Conservation (phyloP, 768 basidiomycete genomes). For the Pleurotus djamor region DNA sequence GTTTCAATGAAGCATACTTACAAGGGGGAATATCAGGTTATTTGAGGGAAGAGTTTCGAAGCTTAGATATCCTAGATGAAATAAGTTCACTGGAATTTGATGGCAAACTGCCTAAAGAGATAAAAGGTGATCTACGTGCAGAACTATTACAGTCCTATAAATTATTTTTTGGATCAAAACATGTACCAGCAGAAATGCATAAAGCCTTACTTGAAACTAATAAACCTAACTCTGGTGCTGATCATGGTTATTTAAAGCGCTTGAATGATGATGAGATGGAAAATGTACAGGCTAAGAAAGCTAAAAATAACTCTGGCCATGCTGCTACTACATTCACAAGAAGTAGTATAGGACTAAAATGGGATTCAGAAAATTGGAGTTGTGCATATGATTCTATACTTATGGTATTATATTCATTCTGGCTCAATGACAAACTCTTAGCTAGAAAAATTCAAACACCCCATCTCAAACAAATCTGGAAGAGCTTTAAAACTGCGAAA, state of each 20-base stretch:
- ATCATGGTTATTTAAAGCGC: no score
- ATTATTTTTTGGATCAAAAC: not conserved
- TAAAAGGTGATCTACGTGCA: not conserved
- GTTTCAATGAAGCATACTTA: conserved; percentile 17
- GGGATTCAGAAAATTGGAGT: not conserved
- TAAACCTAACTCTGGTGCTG: no score
- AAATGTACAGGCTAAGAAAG: not conserved
- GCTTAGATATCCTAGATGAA: conserved; percentile 25
- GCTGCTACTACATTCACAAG: no score
- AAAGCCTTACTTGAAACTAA: no score
- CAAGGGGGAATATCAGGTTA: conserved; percentile 12
- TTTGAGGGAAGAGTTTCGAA: conserved; percentile 21
- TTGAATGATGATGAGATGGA: no score
- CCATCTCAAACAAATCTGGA: no score
- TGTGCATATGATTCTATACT: not conserved
- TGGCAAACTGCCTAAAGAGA: not conserved
- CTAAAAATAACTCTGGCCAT: not conserved
- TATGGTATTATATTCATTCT: not conserved
- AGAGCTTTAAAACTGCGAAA: no score
- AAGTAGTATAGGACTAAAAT: not conserved
- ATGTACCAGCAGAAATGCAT: no score
- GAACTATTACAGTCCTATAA: not conserved
- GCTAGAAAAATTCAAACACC: no score
- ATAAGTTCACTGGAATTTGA: conserved; percentile 14
- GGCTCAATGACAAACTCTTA: no score